Evolutionary conservation across 1,139 yeast species (phyloP).

Genomic region (Taphrina flavorubra): DNA sequence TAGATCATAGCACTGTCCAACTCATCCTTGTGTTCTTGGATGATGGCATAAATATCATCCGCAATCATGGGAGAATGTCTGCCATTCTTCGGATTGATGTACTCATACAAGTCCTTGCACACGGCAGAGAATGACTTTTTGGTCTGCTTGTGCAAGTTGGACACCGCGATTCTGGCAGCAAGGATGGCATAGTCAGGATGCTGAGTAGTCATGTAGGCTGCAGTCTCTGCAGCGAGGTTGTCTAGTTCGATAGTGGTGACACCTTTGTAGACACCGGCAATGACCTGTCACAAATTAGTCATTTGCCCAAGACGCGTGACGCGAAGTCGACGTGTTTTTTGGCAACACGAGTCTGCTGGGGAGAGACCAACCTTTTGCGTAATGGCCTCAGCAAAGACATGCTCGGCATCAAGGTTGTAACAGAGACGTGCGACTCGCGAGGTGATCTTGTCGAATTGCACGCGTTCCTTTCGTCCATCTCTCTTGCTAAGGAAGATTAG

Average conservation of each 20-base stretch:
- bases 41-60: constrained; percentile 68
- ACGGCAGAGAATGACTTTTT: constrained; percentile 86
- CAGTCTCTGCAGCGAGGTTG: constrained; percentile 94
- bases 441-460: constrained; percentile 76
- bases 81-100: constrained; percentile 78
- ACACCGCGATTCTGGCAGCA: constrained; percentile 93
- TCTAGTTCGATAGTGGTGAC: constrained; percentile 92
- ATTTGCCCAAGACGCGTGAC: background rate
- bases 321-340: background rate
- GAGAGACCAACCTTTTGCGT: constrained; percentile 63
- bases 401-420: constrained; percentile 80
- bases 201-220: constrained; percentile 90
- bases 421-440: constrained; percentile 71
- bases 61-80: constrained; percentile 83
- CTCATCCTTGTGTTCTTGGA: constrained; percentile 68
- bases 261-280: constrained; percentile 92
- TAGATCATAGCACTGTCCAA: constrained; percentile 79
- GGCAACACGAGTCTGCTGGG: background rate
- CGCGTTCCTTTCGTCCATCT: constrained; percentile 84
- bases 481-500: constrained; percentile 18
- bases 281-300: constrained; percentile 54
- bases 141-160: constrained; percentile 91
- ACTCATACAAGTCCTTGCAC: constrained; percentile 70
- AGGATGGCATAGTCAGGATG: constrained; percentile 95
- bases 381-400: constrained; percentile 86